Base-by-base conservation (phyloP, 768 basidiomycete genomes). In the Psilocybe sp. region DNA sequence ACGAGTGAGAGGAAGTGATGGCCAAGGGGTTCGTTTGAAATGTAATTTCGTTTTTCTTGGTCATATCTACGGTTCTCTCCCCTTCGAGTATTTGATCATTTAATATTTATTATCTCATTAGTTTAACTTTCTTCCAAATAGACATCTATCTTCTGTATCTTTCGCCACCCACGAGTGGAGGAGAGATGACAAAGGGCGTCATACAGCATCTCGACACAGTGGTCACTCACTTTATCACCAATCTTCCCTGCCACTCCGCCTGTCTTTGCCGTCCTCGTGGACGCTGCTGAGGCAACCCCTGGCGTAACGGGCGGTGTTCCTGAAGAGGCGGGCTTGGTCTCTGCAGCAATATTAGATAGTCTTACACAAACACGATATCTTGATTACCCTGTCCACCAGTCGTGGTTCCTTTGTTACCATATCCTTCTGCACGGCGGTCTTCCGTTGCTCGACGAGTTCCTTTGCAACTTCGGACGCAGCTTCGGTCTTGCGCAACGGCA, bases 361-460 rank as follows among this genome's bases (percentile, higher is more conserved):
- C 19, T n/a, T 7, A 9, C 13, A 20, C n/a, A 20, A 35, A 20
- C 33, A 36, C 14, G 4, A 36, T 38, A 37, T 20, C 13, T 36
- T 35, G 46, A 31, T 31, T 40, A 59, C 23, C 23, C 23, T 28
- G 23, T 47, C 43, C 43, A 51, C 44, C 46, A 31, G 40, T n/a
- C 40, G 35, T 18, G 38, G 28, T 20, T 47, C 37, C 48, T 53
- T 48, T 39, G 54, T 61, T 31, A 32, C 52, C 51, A 82, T 81
- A 0, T 78, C 80, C 60, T 82, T 84, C 51, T 93, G 91, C 33
- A 96, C 94, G 52, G 87, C 86, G 28, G 72, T 78, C 69, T 95
- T 95, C 93, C 93, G 96, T 61, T 86, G 88, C 69, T 85, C 89
- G 43, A 97, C 94, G 40, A 95, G 74, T 56, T 92, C 92, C 67